Conservation (phyloP, 352 stramenopile genomes). For the Globisporangium abappressorium region DNA sequence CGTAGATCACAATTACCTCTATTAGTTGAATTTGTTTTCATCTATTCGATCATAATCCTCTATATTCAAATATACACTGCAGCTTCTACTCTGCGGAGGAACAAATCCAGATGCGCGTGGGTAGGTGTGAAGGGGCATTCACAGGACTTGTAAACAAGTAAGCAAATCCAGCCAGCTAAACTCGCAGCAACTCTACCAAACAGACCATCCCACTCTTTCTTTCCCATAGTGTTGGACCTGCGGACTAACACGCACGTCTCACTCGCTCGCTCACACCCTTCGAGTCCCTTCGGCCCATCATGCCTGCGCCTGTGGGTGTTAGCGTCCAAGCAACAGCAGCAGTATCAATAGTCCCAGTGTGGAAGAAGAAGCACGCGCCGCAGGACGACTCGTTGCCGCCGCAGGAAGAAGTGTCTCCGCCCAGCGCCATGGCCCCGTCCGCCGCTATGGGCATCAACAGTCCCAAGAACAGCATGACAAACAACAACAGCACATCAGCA, state of each 20-base stretch:
- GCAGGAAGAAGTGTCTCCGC: conserved; percentile 1
- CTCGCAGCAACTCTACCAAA: not conserved
- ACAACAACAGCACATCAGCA: not conserved
- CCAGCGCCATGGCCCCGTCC: not conserved
- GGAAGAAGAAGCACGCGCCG: not conserved
- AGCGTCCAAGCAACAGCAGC: not conserved
- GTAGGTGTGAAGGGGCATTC: not conserved
- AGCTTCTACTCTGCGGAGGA: not conserved
- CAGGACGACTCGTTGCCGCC: conserved; percentile 1
- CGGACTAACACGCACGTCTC: not conserved
- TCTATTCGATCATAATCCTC: not conserved
- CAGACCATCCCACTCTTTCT: not conserved
- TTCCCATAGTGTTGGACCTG: conserved; percentile 4
- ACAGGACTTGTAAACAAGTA: not conserved
- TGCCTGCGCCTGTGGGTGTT: not conserved
- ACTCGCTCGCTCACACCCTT: too few species aligned
- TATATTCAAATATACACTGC: not conserved
- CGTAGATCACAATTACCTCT: not conserved
- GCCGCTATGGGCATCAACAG: not conserved
- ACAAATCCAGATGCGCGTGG: not conserved
- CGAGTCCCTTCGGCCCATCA: not conserved
- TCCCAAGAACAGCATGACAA: not conserved
- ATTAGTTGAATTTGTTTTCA: not conserved
- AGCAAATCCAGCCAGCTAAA: not conserved
- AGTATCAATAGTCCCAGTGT: not conserved